Evolutionary conservation across 306 rosid genomes (phyloP).

Genomic region (Vicia villosa): DNA sequence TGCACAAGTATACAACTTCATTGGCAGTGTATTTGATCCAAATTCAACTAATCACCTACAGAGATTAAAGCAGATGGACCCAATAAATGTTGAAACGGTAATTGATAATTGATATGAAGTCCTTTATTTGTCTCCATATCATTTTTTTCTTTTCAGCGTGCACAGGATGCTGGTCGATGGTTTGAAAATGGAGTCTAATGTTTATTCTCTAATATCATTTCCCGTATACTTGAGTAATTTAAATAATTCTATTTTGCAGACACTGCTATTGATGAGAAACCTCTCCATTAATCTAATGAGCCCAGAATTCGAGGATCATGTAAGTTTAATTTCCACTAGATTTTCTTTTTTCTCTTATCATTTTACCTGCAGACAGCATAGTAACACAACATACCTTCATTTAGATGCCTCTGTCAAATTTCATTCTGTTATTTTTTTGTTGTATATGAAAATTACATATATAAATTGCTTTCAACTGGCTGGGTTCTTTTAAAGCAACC

Average conservation of each 20-base stretch:
- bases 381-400: neutral
- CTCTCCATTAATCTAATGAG: conserved; percentile 76
- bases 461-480: conserved; percentile 9
- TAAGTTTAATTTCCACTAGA: conserved; percentile 44
- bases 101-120: conserved; percentile 46
- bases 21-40: conserved; percentile 90
- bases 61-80: conserved; percentile 79
- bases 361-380: neutral
- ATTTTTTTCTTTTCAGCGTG: neutral
- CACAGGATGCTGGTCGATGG: neutral
- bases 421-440: neutral
- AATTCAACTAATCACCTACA: conserved; percentile 61
- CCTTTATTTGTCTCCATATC: neutral
- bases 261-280: conserved; percentile 74
- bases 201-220: conserved; percentile 9
- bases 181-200: conserved; percentile 1
- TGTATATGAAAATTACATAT: neutral
- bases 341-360: conserved; percentile 3
- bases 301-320: conserved; percentile 80
- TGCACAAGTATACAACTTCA: conserved; percentile 76
- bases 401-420: conserved; percentile 23
- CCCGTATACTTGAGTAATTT: conserved; percentile 10
- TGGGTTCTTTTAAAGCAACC: conserved; percentile 20
- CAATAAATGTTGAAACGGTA: conserved; percentile 85
- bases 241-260: conserved; percentile 51